phyloP scores from a whole-genome alignment of 345 rosid genomes.

The Excoecaria agallocha region DNA sequence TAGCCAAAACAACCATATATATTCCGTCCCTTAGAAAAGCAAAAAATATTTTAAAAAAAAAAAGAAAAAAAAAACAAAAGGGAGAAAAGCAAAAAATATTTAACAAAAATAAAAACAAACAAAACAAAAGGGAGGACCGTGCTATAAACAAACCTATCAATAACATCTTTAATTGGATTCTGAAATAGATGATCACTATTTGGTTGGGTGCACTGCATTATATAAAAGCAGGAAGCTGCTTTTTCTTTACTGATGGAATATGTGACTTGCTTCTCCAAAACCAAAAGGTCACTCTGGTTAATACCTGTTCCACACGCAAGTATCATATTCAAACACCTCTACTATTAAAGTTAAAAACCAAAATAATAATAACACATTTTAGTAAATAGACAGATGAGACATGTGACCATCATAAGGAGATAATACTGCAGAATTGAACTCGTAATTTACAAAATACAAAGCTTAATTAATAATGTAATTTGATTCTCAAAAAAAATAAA shows the following conservation, averaged over 20 bases:
- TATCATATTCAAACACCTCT: not conserved
- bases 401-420: not conserved
- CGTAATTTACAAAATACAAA: not conserved
- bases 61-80: no score
- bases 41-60: no score
- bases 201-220: slow-evolving; percentile 27
- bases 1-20: not conserved
- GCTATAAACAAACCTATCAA: slow-evolving; percentile 24
- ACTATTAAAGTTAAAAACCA: not conserved
- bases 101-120: no score
- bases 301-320: slow-evolving; percentile 20
- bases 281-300: slow-evolving; percentile 17
- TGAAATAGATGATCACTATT: not conserved
- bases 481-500: no score
- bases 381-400: not conserved
- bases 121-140: not conserved
- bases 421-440: not conserved
- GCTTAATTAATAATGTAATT: not conserved
- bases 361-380: not conserved
- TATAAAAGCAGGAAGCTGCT: slow-evolving; percentile 27
- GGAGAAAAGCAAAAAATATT: no score
- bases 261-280: slow-evolving; percentile 25
- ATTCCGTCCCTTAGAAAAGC: not conserved
- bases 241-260: slow-evolving; percentile 32
- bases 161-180: slow-evolving; percentile 13